Conservation (phyloP, 495 filamentous ascomycete species). For the Talaromyces ruber region DNA sequence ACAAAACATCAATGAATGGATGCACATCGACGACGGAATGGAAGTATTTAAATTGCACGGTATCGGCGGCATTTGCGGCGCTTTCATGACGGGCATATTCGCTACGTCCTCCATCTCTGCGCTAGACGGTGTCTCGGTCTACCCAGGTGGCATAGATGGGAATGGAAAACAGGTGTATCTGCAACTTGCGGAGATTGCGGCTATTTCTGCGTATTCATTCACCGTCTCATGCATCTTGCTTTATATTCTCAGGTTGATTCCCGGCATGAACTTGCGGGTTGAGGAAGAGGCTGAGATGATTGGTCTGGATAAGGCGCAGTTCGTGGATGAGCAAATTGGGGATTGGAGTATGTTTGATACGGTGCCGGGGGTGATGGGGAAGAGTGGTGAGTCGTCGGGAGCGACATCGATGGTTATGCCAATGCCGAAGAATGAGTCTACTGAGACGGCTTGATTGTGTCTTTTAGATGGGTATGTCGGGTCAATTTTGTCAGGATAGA, state of each 20-base stretch:
- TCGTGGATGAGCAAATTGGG: slow-evolving; percentile 53
- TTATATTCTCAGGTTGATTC: slow-evolving; percentile 48
- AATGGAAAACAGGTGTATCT: slow-evolving; percentile 49
- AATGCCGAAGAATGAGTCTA: background rate
- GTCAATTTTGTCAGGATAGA: background rate
- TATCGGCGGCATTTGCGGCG: slow-evolving; percentile 51
- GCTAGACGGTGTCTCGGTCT: slow-evolving; percentile 39
- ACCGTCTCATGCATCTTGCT: slow-evolving; percentile 44
- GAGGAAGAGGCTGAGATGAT: slow-evolving; percentile 47
- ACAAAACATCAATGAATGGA: slow-evolving; percentile 48
- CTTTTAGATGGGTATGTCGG: background rate
- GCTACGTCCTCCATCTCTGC: slow-evolving; percentile 35
- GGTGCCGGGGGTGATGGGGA: slow-evolving; percentile 6
- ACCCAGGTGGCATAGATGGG: slow-evolving; percentile 46
- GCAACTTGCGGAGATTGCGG: slow-evolving; percentile 51
- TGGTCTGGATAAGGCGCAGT: slow-evolving; percentile 48
- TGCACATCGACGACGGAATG: slow-evolving; percentile 52
- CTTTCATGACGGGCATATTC: slow-evolving; percentile 56
- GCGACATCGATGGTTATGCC: slow-evolving; percentile 4
- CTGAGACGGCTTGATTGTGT: slow-evolving; percentile 3
- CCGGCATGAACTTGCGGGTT: slow-evolving; percentile 48
- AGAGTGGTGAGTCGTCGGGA: slow-evolving; percentile 14
- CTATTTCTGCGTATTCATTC: slow-evolving; percentile 50
- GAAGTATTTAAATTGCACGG: slow-evolving; percentile 59
- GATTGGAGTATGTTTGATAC: slow-evolving; percentile 25